These are phyloP conservation scores for Alloascoidea africana DNA, from an alignment of 805 yeast species.

Conservation along the genomic window DNA sequence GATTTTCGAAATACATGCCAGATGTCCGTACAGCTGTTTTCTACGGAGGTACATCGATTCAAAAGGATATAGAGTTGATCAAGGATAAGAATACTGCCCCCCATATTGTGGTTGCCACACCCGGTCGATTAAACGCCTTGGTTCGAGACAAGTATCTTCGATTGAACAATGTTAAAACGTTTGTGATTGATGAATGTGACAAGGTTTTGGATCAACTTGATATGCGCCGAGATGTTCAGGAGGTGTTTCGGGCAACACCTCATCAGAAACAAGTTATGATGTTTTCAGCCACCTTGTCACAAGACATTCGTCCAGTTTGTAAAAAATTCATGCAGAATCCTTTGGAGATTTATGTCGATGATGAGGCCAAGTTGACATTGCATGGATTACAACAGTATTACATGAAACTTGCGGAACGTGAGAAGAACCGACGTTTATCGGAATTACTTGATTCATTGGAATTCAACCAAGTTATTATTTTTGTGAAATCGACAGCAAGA, in stretches of 20 bases:
- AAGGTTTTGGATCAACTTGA: conserved; percentile 75
- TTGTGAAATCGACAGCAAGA: conserved; percentile 82
- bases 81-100: conserved; percentile 91
- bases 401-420: conserved; percentile 76
- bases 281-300: conserved; percentile 93
- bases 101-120: conserved; percentile 94
- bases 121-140: conserved; percentile 92
- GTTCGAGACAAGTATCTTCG: conserved; percentile 85
- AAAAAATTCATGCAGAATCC: conserved; percentile 98
- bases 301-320: conserved; percentile 91
- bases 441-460: conserved; percentile 88
- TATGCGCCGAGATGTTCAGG: conserved; percentile 98
- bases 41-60: conserved; percentile 87
- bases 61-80: conserved; percentile 74
- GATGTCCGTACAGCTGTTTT: conserved; percentile 94
- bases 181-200: conserved; percentile 97
- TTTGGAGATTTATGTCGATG: conserved; percentile 92
- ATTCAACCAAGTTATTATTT: conserved; percentile 95
- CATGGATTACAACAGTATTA: conserved; percentile 98
- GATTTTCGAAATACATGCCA: conserved; percentile 97
- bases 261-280: conserved; percentile 98
- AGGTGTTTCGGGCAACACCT: conserved; percentile 93
- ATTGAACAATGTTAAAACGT: conserved; percentile 79
- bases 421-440: conserved; percentile 85
- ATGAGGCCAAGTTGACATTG: conserved; percentile 90